Evolutionary conservation across 2,329 filamentous ascomycete species (phyloP).

Genomic region (Madurella fahalii): DNA sequence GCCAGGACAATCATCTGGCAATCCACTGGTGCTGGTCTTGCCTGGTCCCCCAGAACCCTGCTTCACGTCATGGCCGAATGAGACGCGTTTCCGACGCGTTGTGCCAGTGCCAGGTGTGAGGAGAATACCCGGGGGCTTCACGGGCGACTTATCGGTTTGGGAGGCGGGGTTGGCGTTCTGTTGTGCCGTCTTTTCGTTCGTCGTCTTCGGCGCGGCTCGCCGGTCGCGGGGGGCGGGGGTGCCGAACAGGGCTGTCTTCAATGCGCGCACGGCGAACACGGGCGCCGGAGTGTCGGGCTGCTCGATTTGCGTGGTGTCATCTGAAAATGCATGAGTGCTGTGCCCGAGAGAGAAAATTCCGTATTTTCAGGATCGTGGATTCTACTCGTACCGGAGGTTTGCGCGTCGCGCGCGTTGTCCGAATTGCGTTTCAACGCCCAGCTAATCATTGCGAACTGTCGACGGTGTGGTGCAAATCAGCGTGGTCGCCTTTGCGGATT

Average conservation of each 20-base stretch:
- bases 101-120: conserved; percentile 61
- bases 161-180: conserved; percentile 14
- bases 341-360: too few relatives aligned
- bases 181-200: conserved; percentile 25
- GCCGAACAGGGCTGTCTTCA: conserved; percentile 62
- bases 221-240: conserved; percentile 43
- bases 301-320: conserved; percentile 46
- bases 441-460: conserved; percentile 46
- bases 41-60: conserved; percentile 36
- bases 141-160: conserved; percentile 38
- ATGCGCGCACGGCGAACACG: conserved; percentile 61
- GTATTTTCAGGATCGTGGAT: neutral
- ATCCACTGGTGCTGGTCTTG: conserved; percentile 26
- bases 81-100: conserved; percentile 59
- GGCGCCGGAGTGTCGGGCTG: conserved; percentile 62
- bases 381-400: conserved; percentile 14
- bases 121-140: conserved; percentile 55
- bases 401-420: conserved; percentile 37
- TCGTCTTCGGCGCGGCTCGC: conserved; percentile 18
- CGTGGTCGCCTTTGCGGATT: neutral
- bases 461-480: neutral
- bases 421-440: conserved; percentile 53
- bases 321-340: conserved; percentile 25
- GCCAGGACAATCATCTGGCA: conserved; percentile 30
- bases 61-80: conserved; percentile 56